These are phyloP conservation scores for Stereocaulon alpinum DNA, from an alignment of 495 filamentous ascomycete species.

Conservation along the genomic window DNA sequence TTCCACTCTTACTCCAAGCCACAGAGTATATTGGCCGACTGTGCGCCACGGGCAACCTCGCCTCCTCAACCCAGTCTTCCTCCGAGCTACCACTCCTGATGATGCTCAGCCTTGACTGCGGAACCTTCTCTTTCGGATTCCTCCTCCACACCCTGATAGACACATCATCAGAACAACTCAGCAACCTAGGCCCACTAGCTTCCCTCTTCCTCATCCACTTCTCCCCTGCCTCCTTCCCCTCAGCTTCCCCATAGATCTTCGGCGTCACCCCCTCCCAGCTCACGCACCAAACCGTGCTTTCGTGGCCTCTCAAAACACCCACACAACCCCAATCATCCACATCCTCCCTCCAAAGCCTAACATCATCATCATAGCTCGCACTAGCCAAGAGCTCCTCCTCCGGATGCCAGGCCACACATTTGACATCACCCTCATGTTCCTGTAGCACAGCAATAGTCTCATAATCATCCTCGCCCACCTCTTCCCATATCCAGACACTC, in stretches of 20 bases:
- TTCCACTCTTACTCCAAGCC: conserved; percentile 65
- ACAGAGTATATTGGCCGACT: conserved; percentile 71
- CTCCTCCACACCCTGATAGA: conserved; percentile 70
- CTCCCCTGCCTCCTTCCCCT: conserved; percentile 21
- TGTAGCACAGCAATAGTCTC: conserved; percentile 91
- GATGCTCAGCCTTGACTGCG: conserved; percentile 60
- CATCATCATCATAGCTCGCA: conserved; percentile 84
- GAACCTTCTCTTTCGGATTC: conserved; percentile 42
- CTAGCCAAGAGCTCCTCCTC: conserved; percentile 71
- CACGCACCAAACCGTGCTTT: conserved; percentile 75
- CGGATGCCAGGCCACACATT: conserved; percentile 85
- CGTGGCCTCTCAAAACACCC: conserved; percentile 66
- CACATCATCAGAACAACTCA: conserved; percentile 69
- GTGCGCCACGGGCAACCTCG: conserved; percentile 60
- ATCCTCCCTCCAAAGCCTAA: conserved; percentile 83
- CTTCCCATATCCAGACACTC: conserved; percentile 98
- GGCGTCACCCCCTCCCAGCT: conserved; percentile 54
- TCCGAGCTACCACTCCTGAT: conserved; percentile 58
- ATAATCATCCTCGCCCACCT: conserved; percentile 85
- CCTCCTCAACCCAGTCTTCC: conserved; percentile 73
- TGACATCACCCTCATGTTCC: conserved; percentile 92
- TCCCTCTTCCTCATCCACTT: conserved; percentile 35
- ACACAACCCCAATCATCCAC: conserved; percentile 87
- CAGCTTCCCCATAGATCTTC: neutral
- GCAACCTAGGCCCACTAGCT: conserved; percentile 51